Evolutionary conservation across 331 rosid species (phyloP).

Genomic region (Pyrus hybrid): DNA sequence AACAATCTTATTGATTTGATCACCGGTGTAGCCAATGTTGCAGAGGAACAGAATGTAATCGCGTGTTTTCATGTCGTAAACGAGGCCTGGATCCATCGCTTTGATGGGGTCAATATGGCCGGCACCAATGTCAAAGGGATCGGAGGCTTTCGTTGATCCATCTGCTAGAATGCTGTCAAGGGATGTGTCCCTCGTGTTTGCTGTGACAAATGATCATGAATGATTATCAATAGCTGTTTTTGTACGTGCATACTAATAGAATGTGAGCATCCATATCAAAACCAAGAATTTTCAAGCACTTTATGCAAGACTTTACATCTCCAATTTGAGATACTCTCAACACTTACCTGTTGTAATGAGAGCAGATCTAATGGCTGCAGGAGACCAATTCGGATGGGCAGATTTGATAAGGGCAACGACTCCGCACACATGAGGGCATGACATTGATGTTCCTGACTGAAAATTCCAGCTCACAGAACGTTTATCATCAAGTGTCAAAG

Average conservation of each 20-base stretch:
- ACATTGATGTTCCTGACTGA: constrained; percentile 58
- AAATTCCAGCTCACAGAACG: constrained; percentile 39
- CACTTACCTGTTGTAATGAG: constrained; percentile 25
- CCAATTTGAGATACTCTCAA: neutral
- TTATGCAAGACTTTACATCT: neutral
- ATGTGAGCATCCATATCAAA: neutral
- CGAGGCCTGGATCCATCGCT: constrained; percentile 45
- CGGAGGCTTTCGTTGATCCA: constrained; percentile 27
- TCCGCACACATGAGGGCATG: constrained; percentile 43
- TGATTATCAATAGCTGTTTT: neutral
- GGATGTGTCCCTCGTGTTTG: constrained; percentile 29
- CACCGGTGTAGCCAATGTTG: constrained; percentile 34
- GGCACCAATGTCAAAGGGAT: constrained; percentile 47
- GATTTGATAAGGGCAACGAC: constrained; percentile 47
- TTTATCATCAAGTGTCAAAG: neutral
- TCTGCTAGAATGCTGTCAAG: constrained; percentile 31
- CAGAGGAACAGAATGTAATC: constrained; percentile 40
- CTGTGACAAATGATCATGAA: neutral
- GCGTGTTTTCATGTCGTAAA: constrained; percentile 34
- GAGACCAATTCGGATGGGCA: constrained; percentile 48
- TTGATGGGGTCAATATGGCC: constrained; percentile 43
- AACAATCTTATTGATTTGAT: constrained; percentile 23
- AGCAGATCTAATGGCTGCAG: constrained; percentile 43
- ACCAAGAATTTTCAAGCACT: too few species aligned
- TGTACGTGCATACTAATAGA: neutral